Evolutionary conservation across 495 filamentous ascomycete species (phyloP), one percentile per base, ranked within the genome.

Genomic region (Trichoderma erinaceum): DNA sequence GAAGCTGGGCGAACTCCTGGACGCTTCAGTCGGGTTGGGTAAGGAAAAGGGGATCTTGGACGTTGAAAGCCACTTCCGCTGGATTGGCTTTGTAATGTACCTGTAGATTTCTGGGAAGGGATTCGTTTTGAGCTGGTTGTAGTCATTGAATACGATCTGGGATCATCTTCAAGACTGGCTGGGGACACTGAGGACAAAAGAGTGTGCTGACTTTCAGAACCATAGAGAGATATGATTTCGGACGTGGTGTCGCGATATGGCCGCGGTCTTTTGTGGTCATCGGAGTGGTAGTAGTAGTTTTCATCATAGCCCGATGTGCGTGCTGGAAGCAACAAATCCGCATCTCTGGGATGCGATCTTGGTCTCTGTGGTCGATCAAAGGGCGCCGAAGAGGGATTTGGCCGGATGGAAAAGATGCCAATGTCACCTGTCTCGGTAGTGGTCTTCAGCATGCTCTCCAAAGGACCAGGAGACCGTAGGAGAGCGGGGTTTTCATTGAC

Each of bases 401-500:
- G 81, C 69, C 79, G 79, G 70, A 85, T 85, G 52, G 83, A 83
- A 68, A 90, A 86, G 63, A 84, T 76, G 10, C 85, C 88, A 64
- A 90, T 85, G 66, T 90, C 86, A 18, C 88, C 89, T 1, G 85
- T 84, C 75, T 91, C 89, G 0, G 88, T 91, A 0, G 83, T 87
- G 11, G 84, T 90, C 73, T 83, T 89, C 52, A 91, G 82, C 88
- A 91, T 90, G 73, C 85, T 84, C 69, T 84, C 79, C 27, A 82
- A 67, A 8, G 81, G 79, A 0, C 78, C 80, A n/a, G 78, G 81
- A 0, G 80, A 82, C 41, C 73, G 71, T 13, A 82, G 69, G 61
- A 80, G 70, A 23, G 75, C 74, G 0, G 71, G 65, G 50, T 77
- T 78, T 63, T 78, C 76, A 27, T 78, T 77, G 12, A 77, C 71